These are phyloP conservation scores for Chalaropsis thielavioides DNA, from an alignment of 2,329 filamentous ascomycete species.

Conservation along the genomic window DNA sequence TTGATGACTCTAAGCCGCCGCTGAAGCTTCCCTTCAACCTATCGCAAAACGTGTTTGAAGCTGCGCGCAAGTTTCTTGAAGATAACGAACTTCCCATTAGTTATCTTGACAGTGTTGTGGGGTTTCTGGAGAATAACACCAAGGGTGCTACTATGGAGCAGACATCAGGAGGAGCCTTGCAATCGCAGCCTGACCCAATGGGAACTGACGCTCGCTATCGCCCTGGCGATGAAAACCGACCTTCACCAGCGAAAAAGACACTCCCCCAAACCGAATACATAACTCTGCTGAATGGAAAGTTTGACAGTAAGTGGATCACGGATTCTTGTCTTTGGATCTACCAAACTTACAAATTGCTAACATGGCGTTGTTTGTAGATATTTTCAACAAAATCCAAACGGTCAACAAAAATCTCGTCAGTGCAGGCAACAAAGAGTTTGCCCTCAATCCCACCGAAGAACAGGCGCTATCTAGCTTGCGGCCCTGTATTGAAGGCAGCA, in stretches of 20 bases:
- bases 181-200: constrained; percentile 53
- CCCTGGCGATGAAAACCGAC: constrained; percentile 44
- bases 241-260: constrained; percentile 34
- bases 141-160: constrained; percentile 72
- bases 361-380: constrained; percentile 34
- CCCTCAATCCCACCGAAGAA: constrained; percentile 59
- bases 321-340: not conserved
- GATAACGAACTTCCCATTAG: constrained; percentile 76
- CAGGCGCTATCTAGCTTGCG: constrained; percentile 46
- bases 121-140: constrained; percentile 84
- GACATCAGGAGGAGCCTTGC: constrained; percentile 19
- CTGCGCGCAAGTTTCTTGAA: constrained; percentile 77
- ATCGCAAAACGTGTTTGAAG: constrained; percentile 82
- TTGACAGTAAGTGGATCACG: constrained; percentile 31
- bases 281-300: constrained; percentile 52
- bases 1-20: constrained; percentile 83
- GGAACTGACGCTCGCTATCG: constrained; percentile 66
- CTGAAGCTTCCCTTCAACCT: constrained; percentile 90
- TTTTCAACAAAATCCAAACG: constrained; percentile 61
- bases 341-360: constrained; percentile 12
- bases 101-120: constrained; percentile 82
- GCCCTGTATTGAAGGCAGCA: constrained; percentile 45
- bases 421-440: constrained; percentile 56
- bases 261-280: constrained; percentile 71
- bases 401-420: constrained; percentile 60